Evolutionary conservation across 306 rosid species (phyloP), one percentile per base, ranked within the genome.

Genomic region (Malus sieversii): DNA sequence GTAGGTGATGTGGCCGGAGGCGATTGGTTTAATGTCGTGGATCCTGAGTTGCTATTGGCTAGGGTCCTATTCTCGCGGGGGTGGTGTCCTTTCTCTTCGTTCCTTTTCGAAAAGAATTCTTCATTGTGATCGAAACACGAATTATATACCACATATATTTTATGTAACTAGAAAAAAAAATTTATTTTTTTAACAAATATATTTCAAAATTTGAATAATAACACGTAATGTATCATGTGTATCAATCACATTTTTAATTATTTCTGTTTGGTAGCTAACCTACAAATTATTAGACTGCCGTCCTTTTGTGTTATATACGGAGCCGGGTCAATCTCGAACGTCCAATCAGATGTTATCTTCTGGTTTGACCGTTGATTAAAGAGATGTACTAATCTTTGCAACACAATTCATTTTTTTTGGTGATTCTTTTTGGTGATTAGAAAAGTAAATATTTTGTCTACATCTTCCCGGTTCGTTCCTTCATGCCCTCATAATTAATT

Each of bases 121-220:
- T 38, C 0, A 38, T 2, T 7, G 0, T 5, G 9, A 35, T 0
- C 40, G 0, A 2, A 35, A 35, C 3, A 35, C 40, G 1, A 35
- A 1, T 15, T 6, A 0, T 33, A 5, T 0, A 33, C 0, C 8
- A 5, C 2, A 0, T 33, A 6, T 6, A 1, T 1, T 33, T 5
- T 33, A 33, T 33, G 0, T 33, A 33, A 33, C 0, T 33, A 5
- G 25, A 0, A 6, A 0, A 35, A 0, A 35, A 35, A 35, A 1
- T 1, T 35, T 9, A 42, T 8, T 42, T 42, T 42, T 42, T 42
- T 42, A 42, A 42, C 1, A 42, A 0, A 42, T 3, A 42, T 42
- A 10, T 10, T 1, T 2, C 0, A 42, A 6, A 1, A 7, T 38
- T 38, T 7, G 0, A 7, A 38, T 7, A 38, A 38, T 38, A 0